A percentile compares a stretch with the other conserved stretches of the same genome.
These are phyloP conservation scores for Colletotrichum sp. DNA, from an alignment of 2,329 filamentous ascomycete genomes.

Conservation along the genomic window DNA sequence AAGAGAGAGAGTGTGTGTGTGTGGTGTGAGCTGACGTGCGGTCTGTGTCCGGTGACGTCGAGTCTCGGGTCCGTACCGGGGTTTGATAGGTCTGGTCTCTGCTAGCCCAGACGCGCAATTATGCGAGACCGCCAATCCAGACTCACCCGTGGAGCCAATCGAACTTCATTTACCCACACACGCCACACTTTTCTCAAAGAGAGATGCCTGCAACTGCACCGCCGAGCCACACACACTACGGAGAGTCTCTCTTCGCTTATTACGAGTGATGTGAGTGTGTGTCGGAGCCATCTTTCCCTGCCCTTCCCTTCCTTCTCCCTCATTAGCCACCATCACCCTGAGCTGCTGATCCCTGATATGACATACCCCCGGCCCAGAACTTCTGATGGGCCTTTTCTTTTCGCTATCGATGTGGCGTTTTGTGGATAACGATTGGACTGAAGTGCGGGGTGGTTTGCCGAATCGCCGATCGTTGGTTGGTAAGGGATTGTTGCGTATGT, in stretches of 20 bases:
- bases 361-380: neutral
- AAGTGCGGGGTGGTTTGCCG: neutral
- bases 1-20: neutral
- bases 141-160: neutral
- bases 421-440: neutral
- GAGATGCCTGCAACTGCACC: neutral
- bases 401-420: neutral
- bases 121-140: constrained; percentile 15
- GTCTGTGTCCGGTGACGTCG: constrained; percentile 12
- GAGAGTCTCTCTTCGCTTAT: neutral
- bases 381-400: neutral
- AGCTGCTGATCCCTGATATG: neutral
- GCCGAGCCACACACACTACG: neutral
- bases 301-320: neutral
- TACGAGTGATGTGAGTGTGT: neutral
- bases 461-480: neutral
- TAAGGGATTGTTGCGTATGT: neutral
- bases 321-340: neutral
- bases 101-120: neutral
- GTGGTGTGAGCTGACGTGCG: constrained; percentile 14
- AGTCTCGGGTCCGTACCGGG: constrained; percentile 6
- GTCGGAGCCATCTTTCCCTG: neutral
- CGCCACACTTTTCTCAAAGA: neutral
- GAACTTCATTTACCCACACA: neutral
- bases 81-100: constrained; percentile 9